Conservation (phyloP, 345 rosid genomes). For the Aquilaria sinensis region DNA sequence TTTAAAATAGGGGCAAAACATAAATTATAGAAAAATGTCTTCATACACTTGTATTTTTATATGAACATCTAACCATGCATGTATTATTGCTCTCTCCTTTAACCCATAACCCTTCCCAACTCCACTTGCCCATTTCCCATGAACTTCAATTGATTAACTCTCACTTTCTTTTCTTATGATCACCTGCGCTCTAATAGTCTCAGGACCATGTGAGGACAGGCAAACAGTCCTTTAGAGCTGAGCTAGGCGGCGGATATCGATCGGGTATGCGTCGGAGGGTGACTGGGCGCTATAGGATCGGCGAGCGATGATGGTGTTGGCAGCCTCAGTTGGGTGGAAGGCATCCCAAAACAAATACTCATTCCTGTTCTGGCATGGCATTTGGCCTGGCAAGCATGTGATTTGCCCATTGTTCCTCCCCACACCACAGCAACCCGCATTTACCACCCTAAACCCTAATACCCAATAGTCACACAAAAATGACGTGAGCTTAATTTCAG, state of each 20-base stretch:
- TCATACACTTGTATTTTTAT: too few relatives aligned
- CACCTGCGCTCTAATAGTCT: too few relatives aligned
- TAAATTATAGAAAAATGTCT: too few relatives aligned
- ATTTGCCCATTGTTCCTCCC: conserved; percentile 80
- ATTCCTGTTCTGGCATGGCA: conserved; percentile 47
- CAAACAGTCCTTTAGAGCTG: conserved; percentile 26
- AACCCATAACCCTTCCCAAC: too few relatives aligned
- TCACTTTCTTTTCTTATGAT: too few relatives aligned
- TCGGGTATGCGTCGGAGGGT: conserved; percentile 49
- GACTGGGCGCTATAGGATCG: conserved; percentile 52
- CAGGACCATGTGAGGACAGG: too few relatives aligned
- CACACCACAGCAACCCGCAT: conserved; percentile 66
- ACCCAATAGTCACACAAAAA: neutral
- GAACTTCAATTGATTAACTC: too few relatives aligned
- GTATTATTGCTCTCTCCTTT: too few relatives aligned
- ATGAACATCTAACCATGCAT: too few relatives aligned
- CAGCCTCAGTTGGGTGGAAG: conserved; percentile 62
- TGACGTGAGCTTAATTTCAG: too few relatives aligned
- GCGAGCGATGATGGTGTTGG: conserved; percentile 38
- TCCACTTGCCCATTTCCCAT: too few relatives aligned
- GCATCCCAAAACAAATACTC: conserved; percentile 72
- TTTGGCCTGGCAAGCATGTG: conserved; percentile 60
- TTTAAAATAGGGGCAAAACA: too few relatives aligned
- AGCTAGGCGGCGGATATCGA: conserved; percentile 48
- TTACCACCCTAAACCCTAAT: conserved; percentile 50